Percentiles rank a stretch among this genome's conserved stretches.
phyloP scores from a whole-genome alignment of 306 rosid genomes.

The Albizia julibrissin region DNA sequence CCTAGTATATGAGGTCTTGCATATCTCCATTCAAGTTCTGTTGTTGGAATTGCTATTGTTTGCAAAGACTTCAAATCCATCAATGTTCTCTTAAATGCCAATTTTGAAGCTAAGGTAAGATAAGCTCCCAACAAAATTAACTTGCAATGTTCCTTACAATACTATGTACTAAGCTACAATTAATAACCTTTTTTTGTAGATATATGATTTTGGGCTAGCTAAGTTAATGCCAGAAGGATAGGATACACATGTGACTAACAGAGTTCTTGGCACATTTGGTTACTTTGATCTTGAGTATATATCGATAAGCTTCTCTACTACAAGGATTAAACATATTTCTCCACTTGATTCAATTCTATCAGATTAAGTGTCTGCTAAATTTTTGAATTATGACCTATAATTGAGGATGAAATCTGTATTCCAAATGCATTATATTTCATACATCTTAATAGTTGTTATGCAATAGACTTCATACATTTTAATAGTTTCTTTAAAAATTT shows the following conservation, averaged over 20 bases:
- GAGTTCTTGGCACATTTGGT: slow-evolving; percentile 83
- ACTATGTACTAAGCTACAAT: slow-evolving; percentile 21
- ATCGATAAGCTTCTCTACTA: slow-evolving; percentile 53
- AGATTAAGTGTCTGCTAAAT: not conserved
- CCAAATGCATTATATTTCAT: not conserved
- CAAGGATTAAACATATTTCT: not conserved
- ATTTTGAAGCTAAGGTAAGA: slow-evolving; percentile 75
- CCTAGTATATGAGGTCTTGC: slow-evolving; percentile 76
- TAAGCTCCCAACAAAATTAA: not conserved
- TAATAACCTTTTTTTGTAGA: slow-evolving; percentile 34
- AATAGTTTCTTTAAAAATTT: slow-evolving; percentile 20
- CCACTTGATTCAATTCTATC: not conserved
- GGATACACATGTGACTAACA: slow-evolving; percentile 66
- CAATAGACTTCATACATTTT: not conserved
- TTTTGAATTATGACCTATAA: not conserved
- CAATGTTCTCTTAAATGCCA: slow-evolving; percentile 64
- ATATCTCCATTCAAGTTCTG: slow-evolving; percentile 67
- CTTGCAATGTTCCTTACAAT: not conserved
- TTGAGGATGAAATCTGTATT: not conserved
- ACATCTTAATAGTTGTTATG: not conserved
- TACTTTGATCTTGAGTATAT: slow-evolving; percentile 85
- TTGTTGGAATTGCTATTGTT: slow-evolving; percentile 74
- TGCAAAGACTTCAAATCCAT: slow-evolving; percentile 85
- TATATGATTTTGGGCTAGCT: slow-evolving; percentile 89
- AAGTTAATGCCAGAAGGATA: slow-evolving; percentile 85